Evolutionary conservation across 495 filamentous ascomycete genomes (phyloP).

Genomic region (Opeltia flavorubescens): DNA sequence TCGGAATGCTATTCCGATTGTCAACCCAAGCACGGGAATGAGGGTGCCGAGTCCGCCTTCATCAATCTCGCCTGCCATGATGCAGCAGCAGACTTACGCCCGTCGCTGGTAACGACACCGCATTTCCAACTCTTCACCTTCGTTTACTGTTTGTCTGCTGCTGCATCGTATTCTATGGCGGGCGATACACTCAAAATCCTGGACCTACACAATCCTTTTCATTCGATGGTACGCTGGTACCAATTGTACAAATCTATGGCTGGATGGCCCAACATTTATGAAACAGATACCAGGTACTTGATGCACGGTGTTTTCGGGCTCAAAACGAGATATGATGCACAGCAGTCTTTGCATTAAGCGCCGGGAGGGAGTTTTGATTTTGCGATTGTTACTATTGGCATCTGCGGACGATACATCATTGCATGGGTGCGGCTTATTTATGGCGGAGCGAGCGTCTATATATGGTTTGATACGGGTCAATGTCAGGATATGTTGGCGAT

Average conservation of each 20-base stretch:
- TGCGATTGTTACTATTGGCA: not conserved
- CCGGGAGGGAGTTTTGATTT: not conserved
- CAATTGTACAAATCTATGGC: not conserved
- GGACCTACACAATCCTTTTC: not conserved
- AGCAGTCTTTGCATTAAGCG: not conserved
- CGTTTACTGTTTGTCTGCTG: conserved; percentile 3
- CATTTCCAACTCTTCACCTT: conserved; percentile 12
- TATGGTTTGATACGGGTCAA: not conserved
- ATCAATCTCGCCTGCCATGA: conserved; percentile 74
- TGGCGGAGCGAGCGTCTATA: not conserved
- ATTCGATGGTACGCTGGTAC: not conserved
- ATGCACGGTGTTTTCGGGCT: conserved; percentile 1
- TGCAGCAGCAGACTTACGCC: conserved; percentile 50
- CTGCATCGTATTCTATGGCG: conserved; percentile 13
- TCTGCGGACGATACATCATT: not conserved
- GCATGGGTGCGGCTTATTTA: not conserved
- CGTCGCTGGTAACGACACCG: conserved; percentile 44
- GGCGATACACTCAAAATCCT: conserved; percentile 4
- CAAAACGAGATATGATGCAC: not conserved
- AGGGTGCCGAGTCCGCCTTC: conserved; percentile 79
- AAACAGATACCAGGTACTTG: not conserved
- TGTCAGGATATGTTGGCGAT: not conserved
- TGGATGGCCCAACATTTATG: not conserved
- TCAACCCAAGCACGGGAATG: conserved; percentile 89
- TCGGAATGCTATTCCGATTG: conserved; percentile 94